phyloP scores from a whole-genome alignment of 2,329 filamentous ascomycete species.

The Aquanectria penicillioides region DNA sequence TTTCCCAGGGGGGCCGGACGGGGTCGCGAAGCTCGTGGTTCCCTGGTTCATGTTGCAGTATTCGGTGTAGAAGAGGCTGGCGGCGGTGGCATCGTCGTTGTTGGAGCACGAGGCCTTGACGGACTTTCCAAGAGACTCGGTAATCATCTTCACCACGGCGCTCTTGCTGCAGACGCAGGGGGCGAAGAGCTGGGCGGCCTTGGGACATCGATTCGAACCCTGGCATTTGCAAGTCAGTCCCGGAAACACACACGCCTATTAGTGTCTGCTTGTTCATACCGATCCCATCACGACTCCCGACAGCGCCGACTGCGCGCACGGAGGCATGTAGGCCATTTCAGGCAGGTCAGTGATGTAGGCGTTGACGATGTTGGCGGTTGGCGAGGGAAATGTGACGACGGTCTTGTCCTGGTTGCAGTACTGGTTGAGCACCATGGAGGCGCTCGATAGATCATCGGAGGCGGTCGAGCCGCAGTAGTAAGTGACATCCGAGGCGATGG shows the following conservation, averaged over 20 bases:
- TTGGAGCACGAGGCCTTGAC: conserved; percentile 58
- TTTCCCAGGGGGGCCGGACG: conserved; percentile 59
- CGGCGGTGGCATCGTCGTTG: conserved; percentile 57
- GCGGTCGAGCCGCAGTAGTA: conserved; percentile 58
- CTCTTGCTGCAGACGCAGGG: conserved; percentile 64
- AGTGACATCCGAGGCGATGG: conserved; percentile 52
- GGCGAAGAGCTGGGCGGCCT: conserved; percentile 54
- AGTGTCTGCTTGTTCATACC: conserved; percentile 30
- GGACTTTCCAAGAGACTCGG: conserved; percentile 53
- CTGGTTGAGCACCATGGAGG: conserved; percentile 53
- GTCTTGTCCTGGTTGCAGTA: conserved; percentile 59
- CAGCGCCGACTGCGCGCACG: conserved; percentile 48
- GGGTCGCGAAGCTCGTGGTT: conserved; percentile 58
- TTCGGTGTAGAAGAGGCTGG: conserved; percentile 60
- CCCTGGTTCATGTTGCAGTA: conserved; percentile 63
- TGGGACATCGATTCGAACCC: conserved; percentile 46
- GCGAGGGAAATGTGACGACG: conserved; percentile 52
- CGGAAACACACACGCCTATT: not conserved
- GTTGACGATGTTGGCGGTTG: conserved; percentile 52
- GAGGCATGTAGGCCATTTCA: conserved; percentile 49
- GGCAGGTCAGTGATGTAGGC: conserved; percentile 62
- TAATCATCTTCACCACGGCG: conserved; percentile 56
- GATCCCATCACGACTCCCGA: conserved; percentile 45
- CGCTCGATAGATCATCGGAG: conserved; percentile 60
- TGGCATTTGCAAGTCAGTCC: conserved; percentile 21